These are phyloP conservation scores for Schizothecium vesticola DNA, from an alignment of 495 filamentous ascomycete genomes.

Conservation along the genomic window DNA sequence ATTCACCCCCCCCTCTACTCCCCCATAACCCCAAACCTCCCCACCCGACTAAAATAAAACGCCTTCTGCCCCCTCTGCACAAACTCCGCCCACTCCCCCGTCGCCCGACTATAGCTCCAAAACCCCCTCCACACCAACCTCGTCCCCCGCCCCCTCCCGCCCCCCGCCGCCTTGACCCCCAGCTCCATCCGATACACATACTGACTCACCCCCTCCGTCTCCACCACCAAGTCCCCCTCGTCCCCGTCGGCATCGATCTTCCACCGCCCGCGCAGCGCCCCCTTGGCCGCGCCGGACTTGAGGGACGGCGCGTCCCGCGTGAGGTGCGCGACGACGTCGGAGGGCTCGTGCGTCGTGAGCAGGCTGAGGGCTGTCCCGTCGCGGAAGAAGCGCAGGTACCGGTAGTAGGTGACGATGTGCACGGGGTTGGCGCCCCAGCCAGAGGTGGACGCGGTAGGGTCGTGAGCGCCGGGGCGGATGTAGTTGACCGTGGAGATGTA, in stretches of 20 bases:
- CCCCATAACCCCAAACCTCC: slow-evolving; percentile 54
- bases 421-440: slow-evolving; percentile 65
- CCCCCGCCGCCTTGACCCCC: slow-evolving; percentile 54
- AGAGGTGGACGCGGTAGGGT: slow-evolving; percentile 48
- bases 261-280: slow-evolving; percentile 37
- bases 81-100: slow-evolving; percentile 89
- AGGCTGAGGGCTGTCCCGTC: slow-evolving; percentile 78
- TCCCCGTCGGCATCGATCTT: slow-evolving; percentile 26
- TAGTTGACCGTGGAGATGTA: slow-evolving; percentile 98
- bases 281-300: slow-evolving; percentile 27
- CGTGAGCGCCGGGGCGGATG: slow-evolving; percentile 66
- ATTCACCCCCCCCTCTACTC: neutral
- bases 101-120: slow-evolving; percentile 85
- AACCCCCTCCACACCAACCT: slow-evolving; percentile 86
- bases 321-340: slow-evolving; percentile 74
- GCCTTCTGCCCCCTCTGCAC: slow-evolving; percentile 74
- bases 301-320: slow-evolving; percentile 36
- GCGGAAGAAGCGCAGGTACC: slow-evolving; percentile 91
- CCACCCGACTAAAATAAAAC: slow-evolving; percentile 84
- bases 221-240: slow-evolving; percentile 69
- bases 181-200: slow-evolving; percentile 81
- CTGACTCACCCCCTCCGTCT: slow-evolving; percentile 77
- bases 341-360: slow-evolving; percentile 71
- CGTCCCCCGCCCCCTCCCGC: slow-evolving; percentile 57
- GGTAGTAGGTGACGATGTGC: slow-evolving; percentile 96